A percentile compares a stretch with the other conserved stretches of the same genome.
Conservation (phyloP, 345 rosid genomes). For the Erodium maritimum region DNA sequence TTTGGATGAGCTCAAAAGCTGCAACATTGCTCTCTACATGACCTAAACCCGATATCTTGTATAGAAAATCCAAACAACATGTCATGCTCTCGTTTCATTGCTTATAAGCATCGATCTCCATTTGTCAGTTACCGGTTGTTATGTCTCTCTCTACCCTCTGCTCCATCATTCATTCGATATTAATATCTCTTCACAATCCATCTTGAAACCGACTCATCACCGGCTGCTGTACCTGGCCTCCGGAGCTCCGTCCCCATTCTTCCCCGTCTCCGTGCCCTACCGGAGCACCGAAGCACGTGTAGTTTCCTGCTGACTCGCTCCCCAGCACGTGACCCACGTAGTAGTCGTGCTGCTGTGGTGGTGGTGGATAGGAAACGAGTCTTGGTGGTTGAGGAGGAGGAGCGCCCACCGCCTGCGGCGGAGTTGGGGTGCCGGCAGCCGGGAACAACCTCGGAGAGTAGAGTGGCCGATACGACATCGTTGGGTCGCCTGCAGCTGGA, state of each 20-base stretch:
- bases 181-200: conserved; percentile 18
- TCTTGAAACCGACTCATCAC: conserved; percentile 53
- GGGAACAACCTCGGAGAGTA: conserved; percentile 19
- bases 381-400: conserved; percentile 28
- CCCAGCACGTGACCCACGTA: conserved; percentile 52
- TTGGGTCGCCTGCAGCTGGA: conserved; percentile 37
- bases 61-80: conserved; percentile 36
- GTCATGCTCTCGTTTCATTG: conserved; percentile 21
- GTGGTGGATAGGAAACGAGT: conserved; percentile 26
- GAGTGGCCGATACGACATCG: conserved; percentile 38
- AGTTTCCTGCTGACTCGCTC: conserved; percentile 10
- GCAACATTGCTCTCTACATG: too few relatives aligned
- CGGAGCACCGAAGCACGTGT: conserved; percentile 80
- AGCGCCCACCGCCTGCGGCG: not conserved
- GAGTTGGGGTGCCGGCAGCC: conserved; percentile 28
- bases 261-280: conserved; percentile 22
- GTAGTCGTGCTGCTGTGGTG: conserved; percentile 31
- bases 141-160: conserved; percentile 34
- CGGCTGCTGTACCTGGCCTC: conserved; percentile 14
- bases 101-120: conserved; percentile 20
- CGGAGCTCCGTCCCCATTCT: conserved; percentile 6
- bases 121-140: conserved; percentile 19
- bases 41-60: too few relatives aligned
- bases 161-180: conserved; percentile 2
- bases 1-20: conserved; percentile 73